These are phyloP conservation scores for Suillus plorans DNA, from an alignment of 768 basidiomycete species.

Conservation along the genomic window DNA sequence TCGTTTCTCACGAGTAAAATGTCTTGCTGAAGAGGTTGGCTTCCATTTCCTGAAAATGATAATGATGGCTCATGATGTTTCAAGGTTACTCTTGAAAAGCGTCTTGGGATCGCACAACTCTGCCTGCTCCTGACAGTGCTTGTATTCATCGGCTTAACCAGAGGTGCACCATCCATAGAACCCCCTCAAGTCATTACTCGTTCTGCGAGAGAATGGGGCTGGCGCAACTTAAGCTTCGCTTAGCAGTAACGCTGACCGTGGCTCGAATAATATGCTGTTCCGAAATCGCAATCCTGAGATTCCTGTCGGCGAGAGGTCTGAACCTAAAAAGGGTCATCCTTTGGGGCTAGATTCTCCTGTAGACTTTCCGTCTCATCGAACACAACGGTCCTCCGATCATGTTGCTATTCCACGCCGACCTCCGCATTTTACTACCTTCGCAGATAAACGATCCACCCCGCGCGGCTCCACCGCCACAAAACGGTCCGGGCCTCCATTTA, in stretches of 20 bases:
- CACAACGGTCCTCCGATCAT: neutral
- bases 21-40: constrained; percentile 77
- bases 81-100: constrained; percentile 85
- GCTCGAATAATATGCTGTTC: constrained; percentile 20
- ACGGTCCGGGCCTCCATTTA: neutral
- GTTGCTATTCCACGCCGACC: neutral
- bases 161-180: constrained; percentile 51
- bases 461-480: neutral
- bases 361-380: neutral
- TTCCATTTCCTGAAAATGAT: neutral
- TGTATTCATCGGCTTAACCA: constrained; percentile 83
- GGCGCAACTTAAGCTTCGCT: constrained; percentile 56
- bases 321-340: constrained; percentile 4
- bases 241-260: constrained; percentile 44
- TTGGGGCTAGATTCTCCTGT: neutral
- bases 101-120: constrained; percentile 85
- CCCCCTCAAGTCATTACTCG: constrained; percentile 13
- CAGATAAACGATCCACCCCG: neutral
- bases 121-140: constrained; percentile 81
- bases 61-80: constrained; percentile 5
- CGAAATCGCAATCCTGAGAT: constrained; percentile 31
- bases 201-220: constrained; percentile 54
- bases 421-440: neutral
- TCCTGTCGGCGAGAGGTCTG: constrained; percentile 11
- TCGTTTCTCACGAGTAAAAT: constrained; percentile 63